phyloP scores from a whole-genome alignment of 768 basidiomycete species.

The Mycena vulgaris region DNA sequence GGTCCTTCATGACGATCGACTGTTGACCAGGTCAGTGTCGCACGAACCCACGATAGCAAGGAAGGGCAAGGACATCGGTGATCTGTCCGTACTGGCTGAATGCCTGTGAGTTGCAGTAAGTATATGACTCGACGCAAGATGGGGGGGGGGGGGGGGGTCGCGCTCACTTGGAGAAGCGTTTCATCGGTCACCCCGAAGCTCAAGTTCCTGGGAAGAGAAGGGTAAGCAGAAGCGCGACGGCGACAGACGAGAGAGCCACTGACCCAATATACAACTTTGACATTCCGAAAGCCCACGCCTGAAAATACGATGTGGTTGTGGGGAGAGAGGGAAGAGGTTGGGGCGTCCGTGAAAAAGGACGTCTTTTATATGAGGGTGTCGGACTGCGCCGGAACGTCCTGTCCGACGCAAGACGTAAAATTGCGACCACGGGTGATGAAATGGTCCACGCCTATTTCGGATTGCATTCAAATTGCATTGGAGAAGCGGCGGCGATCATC shows the following conservation, averaged over 20 bases:
- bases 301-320: background rate
- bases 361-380: conserved; percentile 12
- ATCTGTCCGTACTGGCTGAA: conserved; percentile 87
- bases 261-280: conserved; percentile 36
- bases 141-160: too few species aligned
- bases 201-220: conserved; percentile 75
- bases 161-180: conserved; percentile 74
- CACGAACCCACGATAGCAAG: background rate
- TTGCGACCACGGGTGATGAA: background rate
- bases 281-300: background rate
- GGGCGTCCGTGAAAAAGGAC: background rate
- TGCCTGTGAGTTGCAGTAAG: conserved; percentile 64
- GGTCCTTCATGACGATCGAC: conserved; percentile 99
- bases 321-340: background rate
- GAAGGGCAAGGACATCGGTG: conserved; percentile 85
- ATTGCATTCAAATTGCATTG: background rate
- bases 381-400: background rate
- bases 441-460: background rate
- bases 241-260: background rate
- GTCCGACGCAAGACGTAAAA: conserved; percentile 20
- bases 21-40: conserved; percentile 48
- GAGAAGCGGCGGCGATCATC: conserved; percentile 15
- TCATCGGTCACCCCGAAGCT: conserved; percentile 97
- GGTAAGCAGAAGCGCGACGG: background rate
- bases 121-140: conserved; percentile 35